These are phyloP conservation scores for Zygoascus biomembranicola DNA, from an alignment of 805 yeast genomes.

Conservation along the genomic window DNA sequence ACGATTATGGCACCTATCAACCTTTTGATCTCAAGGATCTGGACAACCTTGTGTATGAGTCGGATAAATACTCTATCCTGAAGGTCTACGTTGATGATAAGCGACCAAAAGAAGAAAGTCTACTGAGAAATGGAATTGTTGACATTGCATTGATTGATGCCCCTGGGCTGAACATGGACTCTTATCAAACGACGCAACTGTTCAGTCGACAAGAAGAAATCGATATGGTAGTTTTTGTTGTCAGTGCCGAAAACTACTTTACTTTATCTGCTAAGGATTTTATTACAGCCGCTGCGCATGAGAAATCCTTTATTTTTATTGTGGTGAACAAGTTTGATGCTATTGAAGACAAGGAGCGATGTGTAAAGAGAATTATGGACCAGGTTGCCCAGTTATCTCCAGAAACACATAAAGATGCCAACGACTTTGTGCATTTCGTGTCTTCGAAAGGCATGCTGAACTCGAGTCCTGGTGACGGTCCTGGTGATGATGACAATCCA, in stretches of 20 bases:
- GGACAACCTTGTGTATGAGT: slow-evolving; percentile 61
- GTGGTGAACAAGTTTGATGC: slow-evolving; percentile 90
- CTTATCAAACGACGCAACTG: slow-evolving; percentile 88
- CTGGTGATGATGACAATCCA: slow-evolving; percentile 30
- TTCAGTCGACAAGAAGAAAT: slow-evolving; percentile 96
- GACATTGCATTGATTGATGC: slow-evolving; percentile 93
- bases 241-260: slow-evolving; percentile 91
- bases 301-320: slow-evolving; percentile 84
- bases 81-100: slow-evolving; percentile 76
- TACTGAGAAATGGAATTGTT: slow-evolving; percentile 81
- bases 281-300: slow-evolving; percentile 81
- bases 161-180: slow-evolving; percentile 91
- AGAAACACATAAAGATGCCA: slow-evolving; percentile 78
- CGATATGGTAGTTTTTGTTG: slow-evolving; percentile 92
- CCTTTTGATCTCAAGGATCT: slow-evolving; percentile 46
- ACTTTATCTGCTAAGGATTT: slow-evolving; percentile 93
- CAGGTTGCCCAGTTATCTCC: slow-evolving; percentile 85
- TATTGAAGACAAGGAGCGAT: slow-evolving; percentile 71
- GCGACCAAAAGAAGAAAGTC: slow-evolving; percentile 56
- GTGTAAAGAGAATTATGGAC: slow-evolving; percentile 66
- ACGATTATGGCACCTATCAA: slow-evolving; percentile 60
- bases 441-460: slow-evolving; percentile 48
- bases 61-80: slow-evolving; percentile 62
- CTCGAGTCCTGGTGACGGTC: slow-evolving; percentile 29
- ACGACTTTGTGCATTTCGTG: slow-evolving; percentile 91